Evolutionary conservation across 345 rosid genomes (phyloP).

Genomic region (Murraya paniculata): DNA sequence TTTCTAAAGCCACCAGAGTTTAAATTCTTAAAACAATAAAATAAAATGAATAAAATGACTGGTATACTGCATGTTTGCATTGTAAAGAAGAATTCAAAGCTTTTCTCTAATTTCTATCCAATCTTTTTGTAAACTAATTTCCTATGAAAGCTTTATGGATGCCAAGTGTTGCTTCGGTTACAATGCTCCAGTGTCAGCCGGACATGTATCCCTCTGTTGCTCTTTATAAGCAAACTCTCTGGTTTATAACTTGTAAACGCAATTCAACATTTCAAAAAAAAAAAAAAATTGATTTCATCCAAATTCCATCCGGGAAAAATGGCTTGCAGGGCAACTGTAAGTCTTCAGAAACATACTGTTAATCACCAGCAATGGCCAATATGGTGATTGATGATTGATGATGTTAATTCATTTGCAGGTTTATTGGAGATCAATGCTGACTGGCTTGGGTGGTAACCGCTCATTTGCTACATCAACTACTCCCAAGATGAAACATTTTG

Average conservation of each 20-base stretch:
- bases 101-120: background rate
- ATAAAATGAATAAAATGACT: background rate
- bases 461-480: conserved; percentile 21
- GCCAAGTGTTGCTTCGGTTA: conserved; percentile 10
- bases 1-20: background rate
- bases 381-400: background rate
- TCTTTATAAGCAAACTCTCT: background rate
- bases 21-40: background rate
- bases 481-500: conserved; percentile 1
- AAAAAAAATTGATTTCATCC: background rate
- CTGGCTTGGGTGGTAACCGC: conserved; percentile 13
- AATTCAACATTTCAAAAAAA: background rate
- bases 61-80: background rate
- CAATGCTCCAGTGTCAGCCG: background rate
- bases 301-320: conserved; percentile 8
- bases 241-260: background rate
- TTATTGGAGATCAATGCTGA: conserved; percentile 21
- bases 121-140: background rate
- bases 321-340: conserved; percentile 31
- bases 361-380: no score
- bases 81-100: conserved; percentile 13
- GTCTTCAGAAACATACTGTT: background rate
- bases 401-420: conserved; percentile 10
- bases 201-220: background rate
- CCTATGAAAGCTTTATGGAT: conserved; percentile 21